Percentiles rank a stretch among this genome's conserved stretches.
phyloP scores from a whole-genome alignment of 1,139 yeast species.

The Nakaseomyces kungkrabaensis region DNA sequence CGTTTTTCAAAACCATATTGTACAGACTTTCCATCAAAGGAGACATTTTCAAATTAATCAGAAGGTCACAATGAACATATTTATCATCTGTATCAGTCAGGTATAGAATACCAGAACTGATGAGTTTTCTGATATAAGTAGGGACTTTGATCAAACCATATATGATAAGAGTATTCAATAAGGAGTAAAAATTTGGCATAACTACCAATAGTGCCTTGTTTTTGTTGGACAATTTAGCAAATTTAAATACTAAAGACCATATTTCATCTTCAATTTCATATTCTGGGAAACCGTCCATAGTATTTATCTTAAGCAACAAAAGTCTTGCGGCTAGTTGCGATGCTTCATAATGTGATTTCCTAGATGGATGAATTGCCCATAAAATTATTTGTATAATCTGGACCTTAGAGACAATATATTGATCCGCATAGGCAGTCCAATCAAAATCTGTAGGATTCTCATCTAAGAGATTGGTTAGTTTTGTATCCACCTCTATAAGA shows the following conservation, averaged over 20 bases:
- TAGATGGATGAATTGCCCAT: conserved; percentile 28
- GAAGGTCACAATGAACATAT: conserved; percentile 27
- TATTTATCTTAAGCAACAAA: conserved; percentile 23
- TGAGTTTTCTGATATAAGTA: conserved; percentile 62
- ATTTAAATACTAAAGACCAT: conserved; percentile 27
- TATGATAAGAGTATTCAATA: conserved; percentile 24
- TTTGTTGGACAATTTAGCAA: conserved; percentile 20
- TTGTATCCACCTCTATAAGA: conserved; percentile 17
- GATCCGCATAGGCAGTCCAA: conserved; percentile 26
- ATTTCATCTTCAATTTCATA: conserved; percentile 26
- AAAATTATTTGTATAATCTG: conserved; percentile 24
- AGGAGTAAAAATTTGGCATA: conserved; percentile 15
- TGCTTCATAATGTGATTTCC: conserved; percentile 25
- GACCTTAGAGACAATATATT: conserved; percentile 16
- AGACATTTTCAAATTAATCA: conserved; percentile 31
- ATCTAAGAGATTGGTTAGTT: conserved; percentile 20
- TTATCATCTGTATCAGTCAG: conserved; percentile 31
- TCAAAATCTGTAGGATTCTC: conserved; percentile 24
- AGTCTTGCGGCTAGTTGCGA: conserved; percentile 26
- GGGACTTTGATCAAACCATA: conserved; percentile 39
- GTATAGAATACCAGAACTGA: conserved; percentile 76
- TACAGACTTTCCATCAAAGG: conserved; percentile 32
- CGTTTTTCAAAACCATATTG: conserved; percentile 33
- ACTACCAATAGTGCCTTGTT: conserved; percentile 11
- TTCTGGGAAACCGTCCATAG: conserved; percentile 24